Conservation (phyloP, 2,329 filamentous ascomycete species). For the Colletotrichum sidae region DNA sequence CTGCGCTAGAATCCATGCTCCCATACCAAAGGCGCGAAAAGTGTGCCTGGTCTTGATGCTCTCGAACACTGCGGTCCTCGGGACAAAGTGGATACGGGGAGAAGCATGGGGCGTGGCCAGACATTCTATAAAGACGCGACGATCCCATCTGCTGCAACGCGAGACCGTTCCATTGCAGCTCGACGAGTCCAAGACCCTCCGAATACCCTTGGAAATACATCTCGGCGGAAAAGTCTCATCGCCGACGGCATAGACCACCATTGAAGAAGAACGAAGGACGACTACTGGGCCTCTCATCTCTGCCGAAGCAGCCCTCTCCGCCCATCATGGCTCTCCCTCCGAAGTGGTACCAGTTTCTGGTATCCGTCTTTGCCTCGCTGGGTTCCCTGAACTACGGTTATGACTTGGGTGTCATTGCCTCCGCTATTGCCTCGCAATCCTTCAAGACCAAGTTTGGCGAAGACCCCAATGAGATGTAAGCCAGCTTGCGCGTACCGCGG, state of each 20-base stretch:
- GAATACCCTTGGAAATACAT: not conserved
- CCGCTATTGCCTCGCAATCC: conserved; percentile 61
- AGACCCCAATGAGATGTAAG: conserved; percentile 52
- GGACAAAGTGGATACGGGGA: conserved; percentile 27
- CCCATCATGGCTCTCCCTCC: conserved; percentile 55
- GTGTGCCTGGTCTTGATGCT: conserved; percentile 14
- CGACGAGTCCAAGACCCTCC: conserved; percentile 18
- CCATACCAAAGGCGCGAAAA: not conserved
- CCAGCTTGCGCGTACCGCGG: conserved; percentile 11
- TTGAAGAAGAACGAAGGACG: not conserved
- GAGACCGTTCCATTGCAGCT: conserved; percentile 18
- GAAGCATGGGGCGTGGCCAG: conserved; percentile 21
- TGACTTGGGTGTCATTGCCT: conserved; percentile 65
- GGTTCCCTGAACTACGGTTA: conserved; percentile 68
- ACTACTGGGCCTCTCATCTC: not conserved
- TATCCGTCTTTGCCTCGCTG: conserved; percentile 66
- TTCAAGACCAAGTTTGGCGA: conserved; percentile 54
- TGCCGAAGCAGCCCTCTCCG: not conserved
- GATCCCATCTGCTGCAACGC: conserved; percentile 28
- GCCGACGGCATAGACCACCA: not conserved
- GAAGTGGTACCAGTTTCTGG: conserved; percentile 62
- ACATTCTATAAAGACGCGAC: conserved; percentile 35
- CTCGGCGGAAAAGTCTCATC: not conserved
- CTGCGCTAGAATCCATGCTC: conserved; percentile 23
- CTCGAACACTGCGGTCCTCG: conserved; percentile 13